phyloP scores from a whole-genome alignment of 495 filamentous ascomycete species.

The Thermothielavioides terrestris region DNA sequence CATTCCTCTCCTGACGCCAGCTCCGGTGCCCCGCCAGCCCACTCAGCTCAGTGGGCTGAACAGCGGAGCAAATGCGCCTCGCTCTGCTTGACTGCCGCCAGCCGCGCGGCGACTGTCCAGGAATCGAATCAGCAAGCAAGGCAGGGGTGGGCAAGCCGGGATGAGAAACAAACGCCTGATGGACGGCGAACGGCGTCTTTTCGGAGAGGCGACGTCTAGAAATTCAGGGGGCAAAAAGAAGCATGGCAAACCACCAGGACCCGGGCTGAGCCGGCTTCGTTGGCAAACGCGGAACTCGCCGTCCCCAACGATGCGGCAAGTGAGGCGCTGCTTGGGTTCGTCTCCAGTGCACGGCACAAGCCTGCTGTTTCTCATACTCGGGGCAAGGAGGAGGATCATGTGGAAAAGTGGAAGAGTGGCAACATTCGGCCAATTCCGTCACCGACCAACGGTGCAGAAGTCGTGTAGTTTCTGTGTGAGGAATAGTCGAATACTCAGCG shows the following conservation, averaged over 20 bases:
- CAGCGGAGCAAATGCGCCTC: conserved; percentile 1
- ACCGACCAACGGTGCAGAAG: neutral
- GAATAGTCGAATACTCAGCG: no score
- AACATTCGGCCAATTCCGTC: neutral
- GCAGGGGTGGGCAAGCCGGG: neutral
- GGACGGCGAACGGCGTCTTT: neutral
- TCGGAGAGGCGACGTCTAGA: neutral
- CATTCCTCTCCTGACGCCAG: neutral
- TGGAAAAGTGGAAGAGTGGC: neutral
- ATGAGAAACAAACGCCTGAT: conserved; percentile 3
- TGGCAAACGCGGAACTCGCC: neutral
- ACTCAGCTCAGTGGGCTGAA: conserved; percentile 2
- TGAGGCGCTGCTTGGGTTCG: neutral
- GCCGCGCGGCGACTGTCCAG: conserved; percentile 9
- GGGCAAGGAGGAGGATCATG: neutral
- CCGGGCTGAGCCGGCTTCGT: neutral
- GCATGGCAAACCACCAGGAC: neutral
- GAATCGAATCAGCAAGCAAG: no score
- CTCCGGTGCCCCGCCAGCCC: neutral
- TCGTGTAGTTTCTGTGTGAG: no score
- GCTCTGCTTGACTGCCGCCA: conserved; percentile 11
- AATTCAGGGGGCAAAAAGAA: neutral
- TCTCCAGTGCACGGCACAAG: no score
- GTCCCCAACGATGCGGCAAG: neutral
- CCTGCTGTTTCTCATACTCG: neutral